Evolutionary conservation across 371 early-diverging fungal species (phyloP).

Genomic region (Zychaea mexicana): DNA sequence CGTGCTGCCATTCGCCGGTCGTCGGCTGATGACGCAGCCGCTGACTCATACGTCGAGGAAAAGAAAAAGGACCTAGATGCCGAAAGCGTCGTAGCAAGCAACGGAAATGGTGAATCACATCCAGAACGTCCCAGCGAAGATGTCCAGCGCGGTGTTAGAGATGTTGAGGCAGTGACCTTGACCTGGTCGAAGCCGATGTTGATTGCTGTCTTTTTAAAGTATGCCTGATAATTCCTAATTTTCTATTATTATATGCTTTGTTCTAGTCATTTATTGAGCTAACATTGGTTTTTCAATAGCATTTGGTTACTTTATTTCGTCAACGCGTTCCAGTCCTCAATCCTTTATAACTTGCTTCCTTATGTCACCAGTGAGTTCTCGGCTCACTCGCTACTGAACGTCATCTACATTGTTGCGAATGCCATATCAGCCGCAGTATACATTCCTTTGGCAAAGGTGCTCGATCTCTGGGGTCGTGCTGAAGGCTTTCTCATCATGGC

Average conservation of each 20-base stretch:
- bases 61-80: too few species aligned
- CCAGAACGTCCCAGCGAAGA: conserved; percentile 10
- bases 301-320: conserved; percentile 24
- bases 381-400: conserved; percentile 19
- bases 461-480: conserved; percentile 24
- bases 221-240: not conserved
- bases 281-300: too few species aligned
- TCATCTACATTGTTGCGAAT: conserved; percentile 22
- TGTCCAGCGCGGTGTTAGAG: conserved; percentile 16
- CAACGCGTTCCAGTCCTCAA: conserved; percentile 18
- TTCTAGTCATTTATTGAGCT: too few species aligned
- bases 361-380: conserved; percentile 23
- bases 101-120: too few species aligned
- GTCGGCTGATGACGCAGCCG: too few species aligned
- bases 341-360: conserved; percentile 18
- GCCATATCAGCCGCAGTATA: conserved; percentile 21
- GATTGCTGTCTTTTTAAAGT: conserved; percentile 16
- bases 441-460: conserved; percentile 18
- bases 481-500: conserved; percentile 23
- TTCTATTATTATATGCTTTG: not conserved
- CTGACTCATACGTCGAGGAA: too few species aligned
- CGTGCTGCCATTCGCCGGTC: too few species aligned
- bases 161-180: conserved; percentile 18
- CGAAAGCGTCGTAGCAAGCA: too few species aligned
- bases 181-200: conserved; percentile 16